phyloP scores from a whole-genome alignment of 495 filamentous ascomycete genomes.

The Aspergillus ellipticus region DNA sequence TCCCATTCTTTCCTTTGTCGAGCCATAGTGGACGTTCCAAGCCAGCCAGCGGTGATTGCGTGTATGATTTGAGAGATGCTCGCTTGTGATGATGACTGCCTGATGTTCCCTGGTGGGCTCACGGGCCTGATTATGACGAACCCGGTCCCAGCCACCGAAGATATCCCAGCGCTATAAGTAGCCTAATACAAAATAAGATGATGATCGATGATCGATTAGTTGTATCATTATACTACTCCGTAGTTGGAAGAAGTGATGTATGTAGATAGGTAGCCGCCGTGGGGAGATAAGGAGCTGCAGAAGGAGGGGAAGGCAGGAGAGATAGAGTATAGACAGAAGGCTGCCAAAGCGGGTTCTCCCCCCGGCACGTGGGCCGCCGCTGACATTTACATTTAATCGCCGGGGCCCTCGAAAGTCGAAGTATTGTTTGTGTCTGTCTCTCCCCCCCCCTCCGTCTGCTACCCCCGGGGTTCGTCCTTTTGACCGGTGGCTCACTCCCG shows the following conservation, averaged over 20 bases:
- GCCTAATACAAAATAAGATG: slow-evolving; percentile 1
- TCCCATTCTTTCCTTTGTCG: slow-evolving; percentile 21
- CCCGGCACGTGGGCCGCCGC: neutral
- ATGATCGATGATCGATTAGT: neutral
- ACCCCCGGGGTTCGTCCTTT: neutral
- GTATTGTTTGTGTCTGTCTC: neutral
- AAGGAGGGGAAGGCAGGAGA: neutral
- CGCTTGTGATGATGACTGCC: slow-evolving; percentile 26
- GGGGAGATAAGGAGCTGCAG: neutral
- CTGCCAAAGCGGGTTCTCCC: too few species aligned
- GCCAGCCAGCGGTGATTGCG: slow-evolving; percentile 34
- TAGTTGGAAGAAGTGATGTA: too few species aligned
- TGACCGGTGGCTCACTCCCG: neutral
- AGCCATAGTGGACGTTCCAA: slow-evolving; percentile 28
- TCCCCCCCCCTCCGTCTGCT: neutral
- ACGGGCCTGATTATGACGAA: neutral
- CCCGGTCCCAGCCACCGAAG: neutral
- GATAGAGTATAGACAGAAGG: neutral
- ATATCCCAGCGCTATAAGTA: neutral
- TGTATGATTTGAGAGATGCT: slow-evolving; percentile 26
- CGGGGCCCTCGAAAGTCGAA: neutral
- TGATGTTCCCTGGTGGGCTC: slow-evolving; percentile 4
- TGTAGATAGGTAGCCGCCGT: neutral
- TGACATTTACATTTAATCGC: slow-evolving; percentile 1
- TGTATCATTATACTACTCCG: too few species aligned